Evolutionary conservation across 106 monocot genomes (phyloP), one percentile per base, ranked within the genome.

Genomic region (Allium fistulosum): DNA sequence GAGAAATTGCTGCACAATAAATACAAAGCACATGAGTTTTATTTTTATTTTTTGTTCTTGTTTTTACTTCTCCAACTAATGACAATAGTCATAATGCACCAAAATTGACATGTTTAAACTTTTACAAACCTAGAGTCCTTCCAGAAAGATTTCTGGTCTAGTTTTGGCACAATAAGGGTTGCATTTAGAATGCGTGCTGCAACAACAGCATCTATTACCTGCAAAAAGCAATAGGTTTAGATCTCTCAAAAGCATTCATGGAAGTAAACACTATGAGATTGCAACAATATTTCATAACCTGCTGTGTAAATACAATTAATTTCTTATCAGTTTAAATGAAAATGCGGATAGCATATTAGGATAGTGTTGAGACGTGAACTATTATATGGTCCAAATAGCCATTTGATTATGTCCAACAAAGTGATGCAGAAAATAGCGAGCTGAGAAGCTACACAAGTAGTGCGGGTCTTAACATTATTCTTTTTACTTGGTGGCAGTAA

Each of bases 101-200:
- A 1, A 1, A 4, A 37, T 37, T 37, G 37, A 37, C 37, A 37
- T 37, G 1, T 37, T 37, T 37, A 37, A 37, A 37, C 37, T 37
- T 37, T 37, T 37, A 17, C 75, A 62, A 26, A 83, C 87, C 87
- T 87, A 27, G 83, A 53, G 81, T 87, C 87, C 70, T 87, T 87
- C 87, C 87, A 87, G 49, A 87, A 87, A 59, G 87, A 87, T 78
- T 78, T 87, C 70, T 83, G 80, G 56, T 87, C 87, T 55, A 87
- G 73, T 70, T 81, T 87, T 28, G 87, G 87, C 57, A 87, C 72
- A 61, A 87, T 72, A 69, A 87, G 80, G 10, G 87, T 87, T 18
- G 83, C 83, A 81, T 87, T 87, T 22, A 87, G 66, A 70, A 87
- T 83, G 9, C 81, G 72, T 12, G 87, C 87, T 67, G 83, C 87